Percentiles rank a stretch among this genome's conserved stretches.
phyloP scores from a whole-genome alignment of 2,329 filamentous ascomycete species.

The Talaromyces amestolkiae region DNA sequence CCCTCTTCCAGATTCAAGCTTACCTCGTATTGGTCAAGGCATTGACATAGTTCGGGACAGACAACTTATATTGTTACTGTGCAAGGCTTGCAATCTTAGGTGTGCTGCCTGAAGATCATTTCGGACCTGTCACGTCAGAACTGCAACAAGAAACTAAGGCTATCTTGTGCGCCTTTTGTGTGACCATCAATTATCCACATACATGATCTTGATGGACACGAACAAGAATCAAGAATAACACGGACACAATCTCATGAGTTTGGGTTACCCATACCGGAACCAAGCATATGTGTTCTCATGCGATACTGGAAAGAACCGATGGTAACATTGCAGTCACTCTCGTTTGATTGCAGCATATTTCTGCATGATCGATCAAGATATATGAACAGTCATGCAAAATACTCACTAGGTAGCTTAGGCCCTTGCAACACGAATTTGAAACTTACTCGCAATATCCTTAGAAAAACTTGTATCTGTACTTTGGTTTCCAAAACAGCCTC shows the following conservation, averaged over 20 bases:
- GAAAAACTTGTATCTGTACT: not conserved
- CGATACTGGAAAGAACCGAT: not conserved
- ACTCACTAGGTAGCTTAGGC: not conserved
- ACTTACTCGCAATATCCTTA: not conserved
- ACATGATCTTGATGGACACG: not conserved
- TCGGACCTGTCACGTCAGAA: not conserved
- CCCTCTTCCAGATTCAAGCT: not conserved
- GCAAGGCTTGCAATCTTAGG: not conserved
- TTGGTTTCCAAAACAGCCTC: not conserved
- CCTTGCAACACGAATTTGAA: not conserved
- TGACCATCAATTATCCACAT: not conserved
- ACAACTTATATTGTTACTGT: not conserved
- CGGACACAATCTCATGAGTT: not conserved
- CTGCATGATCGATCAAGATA: not conserved
- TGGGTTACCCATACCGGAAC: not conserved
- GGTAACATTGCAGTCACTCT: not conserved
- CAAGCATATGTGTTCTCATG: not conserved
- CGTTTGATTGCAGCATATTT: not conserved
- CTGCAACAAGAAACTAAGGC: not conserved
- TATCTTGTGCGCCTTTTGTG: not conserved
- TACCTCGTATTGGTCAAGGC: constrained; percentile 13
- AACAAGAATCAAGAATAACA: not conserved
- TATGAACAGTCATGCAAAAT: not conserved
- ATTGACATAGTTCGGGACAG: not conserved
- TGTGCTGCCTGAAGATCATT: constrained; percentile 13